phyloP scores from a whole-genome alignment of 331 rosid genomes.

The Acacia concinna region DNA sequence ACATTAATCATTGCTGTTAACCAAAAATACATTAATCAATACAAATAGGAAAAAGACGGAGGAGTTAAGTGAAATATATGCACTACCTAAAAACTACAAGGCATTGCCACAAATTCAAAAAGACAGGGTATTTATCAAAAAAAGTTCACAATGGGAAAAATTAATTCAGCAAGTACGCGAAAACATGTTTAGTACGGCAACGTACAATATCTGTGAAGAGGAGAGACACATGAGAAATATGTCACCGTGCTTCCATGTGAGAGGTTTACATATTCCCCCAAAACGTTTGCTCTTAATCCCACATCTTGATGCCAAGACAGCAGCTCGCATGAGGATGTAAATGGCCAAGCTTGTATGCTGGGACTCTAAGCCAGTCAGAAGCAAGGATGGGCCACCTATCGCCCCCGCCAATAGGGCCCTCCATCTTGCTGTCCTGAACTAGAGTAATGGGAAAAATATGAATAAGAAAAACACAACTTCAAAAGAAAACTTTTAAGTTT shows the following conservation, averaged over 20 bases:
- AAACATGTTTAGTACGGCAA: not conserved
- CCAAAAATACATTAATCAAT: not conserved
- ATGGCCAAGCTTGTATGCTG: slow-evolving; percentile 93
- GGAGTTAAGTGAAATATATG: not conserved
- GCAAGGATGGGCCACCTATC: slow-evolving; percentile 89
- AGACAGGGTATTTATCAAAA: not conserved
- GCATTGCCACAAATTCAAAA: not conserved
- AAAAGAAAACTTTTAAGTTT: not conserved
- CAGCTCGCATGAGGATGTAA: slow-evolving; percentile 92
- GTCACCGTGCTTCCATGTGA: slow-evolving; percentile 95
- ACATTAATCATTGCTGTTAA: slow-evolving; percentile 14
- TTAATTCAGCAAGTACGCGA: not conserved
- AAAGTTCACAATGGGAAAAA: not conserved
- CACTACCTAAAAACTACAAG: not conserved
- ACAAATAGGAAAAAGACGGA: not conserved
- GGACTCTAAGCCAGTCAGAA: slow-evolving; percentile 76
- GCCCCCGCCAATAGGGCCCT: slow-evolving; percentile 95
- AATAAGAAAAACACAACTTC: slow-evolving; percentile 30
- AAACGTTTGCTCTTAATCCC: slow-evolving; percentile 94
- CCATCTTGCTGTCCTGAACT: slow-evolving; percentile 94
- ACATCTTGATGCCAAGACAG: slow-evolving; percentile 88
- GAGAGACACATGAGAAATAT: slow-evolving; percentile 96
- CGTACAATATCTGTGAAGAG: slow-evolving; percentile 88
- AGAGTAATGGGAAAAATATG: slow-evolving; percentile 26
- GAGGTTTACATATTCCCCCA: slow-evolving; percentile 89